Base-by-base conservation (phyloP, 148 eudicot genomes). In the Arctostaphylos glauca region DNA sequence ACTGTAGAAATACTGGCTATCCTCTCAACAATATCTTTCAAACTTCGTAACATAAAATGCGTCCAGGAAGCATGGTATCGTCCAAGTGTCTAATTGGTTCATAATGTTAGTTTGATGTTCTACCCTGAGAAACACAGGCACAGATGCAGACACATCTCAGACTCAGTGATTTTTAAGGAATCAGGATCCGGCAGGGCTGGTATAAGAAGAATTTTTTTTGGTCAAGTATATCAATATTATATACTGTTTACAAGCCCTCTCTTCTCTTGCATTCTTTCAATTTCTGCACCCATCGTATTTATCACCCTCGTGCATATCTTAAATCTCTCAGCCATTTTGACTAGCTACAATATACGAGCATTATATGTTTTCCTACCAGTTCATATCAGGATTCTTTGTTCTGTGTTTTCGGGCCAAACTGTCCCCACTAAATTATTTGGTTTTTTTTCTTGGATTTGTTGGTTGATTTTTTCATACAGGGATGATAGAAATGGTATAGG, bases 301-400 rank as follows among this genome's bases (percentile, higher is more conserved):
- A 31, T 31, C 71, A 25, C 71, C 21, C 5, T 38, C 10, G 0
- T 12, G 6, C 19, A 0, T 41, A 16, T 16, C 49, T 55, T 55
- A 41, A 6, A 38, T 21, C 25, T 54, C 21, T 55, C 23, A 7
- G 19, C 5, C 14, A 78, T 58, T 78, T 56, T 58, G 50, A 38
- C 4, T 6, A 78, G 68, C 41, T 18, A 16, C 50, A 56, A 19
- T 19, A 43, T 44, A 58, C 81, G 10, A 4, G 41, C 41, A 46
- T 48, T 23, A 31, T 5, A 53, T 49, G 21, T 83, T 67, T 55
- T 5, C 9, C 48, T 77, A 3, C 19, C 5, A 50, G 13, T 64
- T 77, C 48, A 74, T 41, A 74, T n/a, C 47, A 31, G 43, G 67
- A 60, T 76, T n/a, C 60, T n/a, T 41, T 83, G 10, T 6, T 41